Conservation (phyloP, 208 protist species). For the Angomonas ambiguus region DNA sequence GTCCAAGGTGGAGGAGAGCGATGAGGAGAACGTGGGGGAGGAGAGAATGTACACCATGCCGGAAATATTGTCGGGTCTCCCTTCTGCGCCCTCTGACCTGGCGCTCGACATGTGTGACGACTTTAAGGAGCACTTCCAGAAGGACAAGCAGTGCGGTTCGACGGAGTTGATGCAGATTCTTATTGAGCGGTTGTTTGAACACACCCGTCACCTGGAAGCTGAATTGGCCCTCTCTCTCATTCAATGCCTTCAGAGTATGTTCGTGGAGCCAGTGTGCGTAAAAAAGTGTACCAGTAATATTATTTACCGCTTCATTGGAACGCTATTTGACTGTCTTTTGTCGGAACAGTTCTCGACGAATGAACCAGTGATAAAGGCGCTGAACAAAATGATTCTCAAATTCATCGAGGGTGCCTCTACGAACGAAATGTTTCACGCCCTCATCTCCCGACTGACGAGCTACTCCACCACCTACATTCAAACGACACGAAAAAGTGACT, state of each 20-base stretch:
- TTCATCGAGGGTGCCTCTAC: constrained; percentile 57
- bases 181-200: constrained; percentile 73
- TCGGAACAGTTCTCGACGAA: constrained; percentile 75
- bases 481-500: constrained; percentile 52
- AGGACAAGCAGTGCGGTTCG: constrained; percentile 62
- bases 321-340: constrained; percentile 83
- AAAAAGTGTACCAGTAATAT: constrained; percentile 63
- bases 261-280: constrained; percentile 35
- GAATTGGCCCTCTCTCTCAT: constrained; percentile 58
- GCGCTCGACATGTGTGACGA: constrained; percentile 62
- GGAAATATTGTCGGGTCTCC: constrained; percentile 72
- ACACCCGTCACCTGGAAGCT: constrained; percentile 50
- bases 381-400: constrained; percentile 79
- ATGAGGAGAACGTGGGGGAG: constrained; percentile 10
- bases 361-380: constrained; percentile 63
- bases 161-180: constrained; percentile 78
- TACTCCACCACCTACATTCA: constrained; percentile 79
- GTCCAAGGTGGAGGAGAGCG: constrained; percentile 1
- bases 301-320: constrained; percentile 61
- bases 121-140: constrained; percentile 54
- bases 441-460: constrained; percentile 72
- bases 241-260: constrained; percentile 60
- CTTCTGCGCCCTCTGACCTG: constrained; percentile 44
- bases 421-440: constrained; percentile 79
- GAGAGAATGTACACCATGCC: constrained; percentile 67